A percentile compares a stretch with the other conserved stretches of the same genome.
Conservation (phyloP, 495 filamentous ascomycete species). For the Xylaria nigripes region DNA sequence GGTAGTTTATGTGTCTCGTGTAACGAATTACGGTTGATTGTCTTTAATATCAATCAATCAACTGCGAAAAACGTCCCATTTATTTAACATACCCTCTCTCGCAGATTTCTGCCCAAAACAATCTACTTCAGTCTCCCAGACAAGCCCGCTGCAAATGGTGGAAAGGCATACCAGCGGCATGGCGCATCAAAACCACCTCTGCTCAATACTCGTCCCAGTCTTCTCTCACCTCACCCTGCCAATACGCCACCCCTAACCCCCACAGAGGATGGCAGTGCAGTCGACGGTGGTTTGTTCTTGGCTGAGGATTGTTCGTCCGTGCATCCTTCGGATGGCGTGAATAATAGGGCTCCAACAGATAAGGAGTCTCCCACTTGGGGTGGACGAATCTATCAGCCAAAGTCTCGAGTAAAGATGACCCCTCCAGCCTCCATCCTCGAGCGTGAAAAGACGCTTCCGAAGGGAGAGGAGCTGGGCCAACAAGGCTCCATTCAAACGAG, state of each 20-base stretch:
- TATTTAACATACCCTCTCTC: background rate
- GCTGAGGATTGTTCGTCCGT: conserved; percentile 37
- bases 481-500: conserved; percentile 41
- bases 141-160: conserved; percentile 14
- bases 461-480: conserved; percentile 41
- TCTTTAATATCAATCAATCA: too few relatives aligned
- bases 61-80: background rate
- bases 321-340: conserved; percentile 26
- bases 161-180: conserved; percentile 9
- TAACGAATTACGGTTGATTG: too few relatives aligned
- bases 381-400: conserved; percentile 61
- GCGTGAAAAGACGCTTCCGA: conserved; percentile 46
- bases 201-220: conserved; percentile 34
- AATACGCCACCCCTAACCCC: conserved; percentile 52
- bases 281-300: conserved; percentile 53
- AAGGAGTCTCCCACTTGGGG: conserved; percentile 66
- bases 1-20: too few relatives aligned
- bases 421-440: conserved; percentile 67
- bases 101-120: conserved; percentile 83
- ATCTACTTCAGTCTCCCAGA: conserved; percentile 59
- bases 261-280: conserved; percentile 42
- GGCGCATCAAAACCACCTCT: conserved; percentile 21
- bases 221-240: conserved; percentile 35
- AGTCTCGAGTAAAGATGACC: conserved; percentile 55
- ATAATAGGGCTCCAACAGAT: conserved; percentile 47